Base-by-base conservation (phyloP, 1,139 yeast genomes). In the Suhomyces kunorum region DNA sequence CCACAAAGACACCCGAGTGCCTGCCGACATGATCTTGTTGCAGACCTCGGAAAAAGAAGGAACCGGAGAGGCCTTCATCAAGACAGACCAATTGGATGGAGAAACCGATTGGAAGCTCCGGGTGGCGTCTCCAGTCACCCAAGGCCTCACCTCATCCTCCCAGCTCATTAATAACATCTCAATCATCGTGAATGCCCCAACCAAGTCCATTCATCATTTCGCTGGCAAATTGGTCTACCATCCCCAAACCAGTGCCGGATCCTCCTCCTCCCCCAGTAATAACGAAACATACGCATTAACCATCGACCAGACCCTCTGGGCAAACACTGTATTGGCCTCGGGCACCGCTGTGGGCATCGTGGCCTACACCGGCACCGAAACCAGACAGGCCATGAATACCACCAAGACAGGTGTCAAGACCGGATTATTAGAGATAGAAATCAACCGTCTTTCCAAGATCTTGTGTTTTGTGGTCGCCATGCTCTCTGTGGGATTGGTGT, bases 31-130 rank as follows among this genome's bases (percentile, higher is more conserved):
- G 80, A 68, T 94, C 2, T 64, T 94, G 26, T 65, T 94, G 32
- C 95, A 88, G 56, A 83, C 96, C 0, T 83, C 90, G 36, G 97
- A 90, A 55, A 59, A 64, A 13, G 74, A 68, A 32, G 59, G 61
- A 6, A 74, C 77, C 7, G 98, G 98, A 5, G 99, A 92, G 59
- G 79, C 92, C 1, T 94, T 94, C 56, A 87, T 94, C 49, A 86
- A 95, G 54, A 94, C 99, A 0, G 99, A 94, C 66, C 99, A 94
- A 62, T 71, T 94, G 39, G 99, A 94, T 61, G 99, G 99, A 54
- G 99, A 94, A 61, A 94, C 99, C 8, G 99, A 94, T 64, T 94
- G 99, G 99, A 94, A 94, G 60, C 71, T 94, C 42, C 71, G 96
- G 51, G 68, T 87, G 23, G 94, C 97, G 0, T 75, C 81, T 39